Conservation (phyloP, 257 asterid species). For the Osmanthus fragrans region DNA sequence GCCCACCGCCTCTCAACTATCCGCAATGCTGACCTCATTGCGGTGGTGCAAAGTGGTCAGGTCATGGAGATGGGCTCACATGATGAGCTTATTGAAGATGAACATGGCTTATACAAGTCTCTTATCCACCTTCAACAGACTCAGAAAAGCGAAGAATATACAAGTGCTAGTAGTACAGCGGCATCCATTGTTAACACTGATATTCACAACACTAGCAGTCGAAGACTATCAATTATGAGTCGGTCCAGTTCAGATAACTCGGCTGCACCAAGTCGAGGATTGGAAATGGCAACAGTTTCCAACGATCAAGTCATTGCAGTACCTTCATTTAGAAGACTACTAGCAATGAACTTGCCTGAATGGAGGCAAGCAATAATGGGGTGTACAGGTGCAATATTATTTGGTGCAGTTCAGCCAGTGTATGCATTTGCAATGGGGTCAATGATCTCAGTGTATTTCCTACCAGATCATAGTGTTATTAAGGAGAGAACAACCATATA, state of each 20-base stretch:
- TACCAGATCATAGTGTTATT: slow-evolving; percentile 53
- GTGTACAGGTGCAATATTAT: slow-evolving; percentile 54
- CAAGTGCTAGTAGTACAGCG: slow-evolving; percentile 1
- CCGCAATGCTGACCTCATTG: neutral
- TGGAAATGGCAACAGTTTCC: slow-evolving; percentile 19
- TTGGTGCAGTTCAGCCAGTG: slow-evolving; percentile 89
- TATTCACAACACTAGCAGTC: slow-evolving; percentile 54
- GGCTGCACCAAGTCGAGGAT: slow-evolving; percentile 28
- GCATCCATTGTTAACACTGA: slow-evolving; percentile 34
- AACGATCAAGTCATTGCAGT: slow-evolving; percentile 45
- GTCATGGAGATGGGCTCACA: slow-evolving; percentile 75
- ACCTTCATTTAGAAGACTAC: slow-evolving; percentile 68
- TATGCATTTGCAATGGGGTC: slow-evolving; percentile 87
- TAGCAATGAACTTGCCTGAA: slow-evolving; percentile 88
- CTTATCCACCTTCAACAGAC: slow-evolving; percentile 74
- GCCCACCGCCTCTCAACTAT: slow-evolving; percentile 22
- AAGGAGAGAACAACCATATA: slow-evolving; percentile 57
- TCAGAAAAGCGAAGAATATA: slow-evolving; percentile 30
- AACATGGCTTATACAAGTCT: slow-evolving; percentile 55
- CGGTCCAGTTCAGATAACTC: slow-evolving; percentile 72
- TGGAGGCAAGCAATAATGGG: slow-evolving; percentile 81
- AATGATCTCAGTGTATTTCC: slow-evolving; percentile 66
- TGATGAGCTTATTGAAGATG: slow-evolving; percentile 49
- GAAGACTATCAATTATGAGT: slow-evolving; percentile 54
- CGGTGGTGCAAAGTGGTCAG: neutral